These are phyloP conservation scores for Diaporthe aspalathi DNA, from an alignment of 2,329 filamentous ascomycete genomes.

Conservation along the genomic window DNA sequence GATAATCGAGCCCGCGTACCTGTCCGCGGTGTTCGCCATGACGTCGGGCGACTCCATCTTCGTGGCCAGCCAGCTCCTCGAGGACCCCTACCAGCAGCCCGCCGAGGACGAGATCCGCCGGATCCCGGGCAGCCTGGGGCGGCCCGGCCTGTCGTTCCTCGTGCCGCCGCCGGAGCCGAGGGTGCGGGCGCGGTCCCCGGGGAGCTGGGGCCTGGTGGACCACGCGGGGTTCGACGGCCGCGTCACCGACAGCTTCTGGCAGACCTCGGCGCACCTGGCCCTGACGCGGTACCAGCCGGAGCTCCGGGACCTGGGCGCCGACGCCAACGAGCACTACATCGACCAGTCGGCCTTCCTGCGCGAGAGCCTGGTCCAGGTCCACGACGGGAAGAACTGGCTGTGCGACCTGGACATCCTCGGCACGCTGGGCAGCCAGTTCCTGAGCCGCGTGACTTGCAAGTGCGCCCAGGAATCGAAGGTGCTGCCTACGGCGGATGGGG, in stretches of 20 bases:
- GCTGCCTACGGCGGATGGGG: not conserved
- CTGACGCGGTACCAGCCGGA: not conserved
- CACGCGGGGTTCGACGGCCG: not conserved
- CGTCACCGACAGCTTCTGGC: constrained; percentile 1
- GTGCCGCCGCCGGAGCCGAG: constrained; percentile 11
- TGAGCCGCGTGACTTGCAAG: not conserved
- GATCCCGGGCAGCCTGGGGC: constrained; percentile 8
- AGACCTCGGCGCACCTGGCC: constrained; percentile 5
- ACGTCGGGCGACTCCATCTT: constrained; percentile 18
- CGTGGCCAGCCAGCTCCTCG: not conserved
- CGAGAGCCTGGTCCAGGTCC: not conserved
- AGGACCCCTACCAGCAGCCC: constrained; percentile 11
- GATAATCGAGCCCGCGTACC: not conserved
- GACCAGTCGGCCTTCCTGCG: not conserved
- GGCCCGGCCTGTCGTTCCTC: not conserved
- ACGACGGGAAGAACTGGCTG: constrained; percentile 1
- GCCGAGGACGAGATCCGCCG: not conserved
- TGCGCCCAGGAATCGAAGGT: not conserved
- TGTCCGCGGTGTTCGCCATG: not conserved
- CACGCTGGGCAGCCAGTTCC: not conserved
- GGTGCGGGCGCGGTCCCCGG: not conserved
- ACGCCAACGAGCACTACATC: not conserved
- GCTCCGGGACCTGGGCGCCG: not conserved
- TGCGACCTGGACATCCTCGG: constrained; percentile 2
- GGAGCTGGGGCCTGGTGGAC: not conserved